Evolutionary conservation across 1,284 basidiomycete genomes (phyloP).

Genomic region (Phellinidium pouzarii): DNA sequence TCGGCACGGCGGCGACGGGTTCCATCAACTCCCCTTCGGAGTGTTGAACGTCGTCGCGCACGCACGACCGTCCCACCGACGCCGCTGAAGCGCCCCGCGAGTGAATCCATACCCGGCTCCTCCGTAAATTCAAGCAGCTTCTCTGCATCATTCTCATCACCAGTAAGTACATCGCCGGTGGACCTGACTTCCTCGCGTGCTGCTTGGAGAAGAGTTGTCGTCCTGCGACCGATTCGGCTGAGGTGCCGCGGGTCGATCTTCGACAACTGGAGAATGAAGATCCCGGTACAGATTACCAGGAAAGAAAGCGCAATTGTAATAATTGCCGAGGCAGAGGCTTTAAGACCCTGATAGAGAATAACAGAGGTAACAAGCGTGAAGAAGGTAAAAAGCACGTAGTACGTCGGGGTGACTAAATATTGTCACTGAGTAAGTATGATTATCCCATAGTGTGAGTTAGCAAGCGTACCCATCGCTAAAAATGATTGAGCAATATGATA

Average conservation of each 20-base stretch:
- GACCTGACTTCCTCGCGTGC: slow-evolving; percentile 58
- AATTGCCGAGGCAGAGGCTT: slow-evolving; percentile 69
- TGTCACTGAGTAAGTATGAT: slow-evolving; percentile 23
- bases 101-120: slow-evolving; percentile 35
- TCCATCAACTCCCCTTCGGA: background rate
- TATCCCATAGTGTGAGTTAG: slow-evolving; percentile 19
- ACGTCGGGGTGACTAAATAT: slow-evolving; percentile 48
- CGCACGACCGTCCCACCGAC: slow-evolving; percentile 41
- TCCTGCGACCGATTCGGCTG: slow-evolving; percentile 71
- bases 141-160: slow-evolving; percentile 48
- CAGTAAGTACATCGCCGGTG: slow-evolving; percentile 30
- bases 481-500: slow-evolving; percentile 20
- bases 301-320: slow-evolving; percentile 91
- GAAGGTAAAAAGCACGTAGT: slow-evolving; percentile 64
- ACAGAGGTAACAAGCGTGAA: slow-evolving; percentile 86
- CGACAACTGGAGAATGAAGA: slow-evolving; percentile 93
- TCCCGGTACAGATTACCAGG: slow-evolving; percentile 82
- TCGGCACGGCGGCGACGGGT: slow-evolving; percentile 1
- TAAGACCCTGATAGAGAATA: slow-evolving; percentile 87
- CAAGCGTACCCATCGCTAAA: slow-evolving; percentile 69
- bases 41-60: slow-evolving; percentile 28
- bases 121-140: slow-evolving; percentile 30
- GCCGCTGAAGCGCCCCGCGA: slow-evolving; percentile 42
- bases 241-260: slow-evolving; percentile 81
- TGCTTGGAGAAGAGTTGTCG: slow-evolving; percentile 80